Percentiles rank a stretch among this genome's conserved stretches.
These are phyloP conservation scores for Starmerella vaccinii DNA, from an alignment of 805 yeast species.

Conservation along the genomic window DNA sequence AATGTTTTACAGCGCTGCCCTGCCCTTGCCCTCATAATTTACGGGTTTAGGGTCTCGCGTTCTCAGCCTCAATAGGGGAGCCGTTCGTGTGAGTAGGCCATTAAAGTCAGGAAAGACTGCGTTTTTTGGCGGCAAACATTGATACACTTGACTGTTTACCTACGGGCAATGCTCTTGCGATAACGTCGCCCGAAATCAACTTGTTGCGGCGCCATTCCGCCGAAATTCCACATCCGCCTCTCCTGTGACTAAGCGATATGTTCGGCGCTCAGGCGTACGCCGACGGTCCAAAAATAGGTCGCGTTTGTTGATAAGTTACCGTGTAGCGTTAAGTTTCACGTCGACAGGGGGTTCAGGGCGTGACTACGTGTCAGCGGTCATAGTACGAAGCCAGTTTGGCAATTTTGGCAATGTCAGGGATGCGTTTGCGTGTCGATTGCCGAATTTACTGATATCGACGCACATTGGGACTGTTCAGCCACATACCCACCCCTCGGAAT, in stretches of 20 bases:
- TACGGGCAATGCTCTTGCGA: no score
- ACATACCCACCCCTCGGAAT: background rate
- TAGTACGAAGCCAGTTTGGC: background rate
- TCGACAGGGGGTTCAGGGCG: no score
- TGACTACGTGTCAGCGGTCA: no score
- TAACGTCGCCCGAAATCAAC: no score
- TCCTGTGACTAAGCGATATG: background rate
- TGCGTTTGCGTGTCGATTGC: background rate
- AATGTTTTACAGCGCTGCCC: background rate
- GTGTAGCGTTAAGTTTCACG: background rate
- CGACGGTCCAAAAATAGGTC: conserved; percentile 1
- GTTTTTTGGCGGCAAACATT: no score
- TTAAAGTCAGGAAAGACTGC: no score
- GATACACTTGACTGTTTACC: no score
- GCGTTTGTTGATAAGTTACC: conserved; percentile 3
- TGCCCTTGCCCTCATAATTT: background rate
- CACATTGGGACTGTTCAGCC: background rate
- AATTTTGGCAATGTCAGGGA: background rate
- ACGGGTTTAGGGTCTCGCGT: background rate
- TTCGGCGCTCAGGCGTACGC: background rate
- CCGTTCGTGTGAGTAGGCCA: no score
- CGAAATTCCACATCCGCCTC: background rate
- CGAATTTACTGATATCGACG: background rate
- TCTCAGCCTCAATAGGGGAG: background rate
- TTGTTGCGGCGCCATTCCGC: background rate